Percentiles rank a stretch among this genome's conserved stretches.
Conservation (phyloP, 805 yeast genomes). For the Pichia gijzeniarum region DNA sequence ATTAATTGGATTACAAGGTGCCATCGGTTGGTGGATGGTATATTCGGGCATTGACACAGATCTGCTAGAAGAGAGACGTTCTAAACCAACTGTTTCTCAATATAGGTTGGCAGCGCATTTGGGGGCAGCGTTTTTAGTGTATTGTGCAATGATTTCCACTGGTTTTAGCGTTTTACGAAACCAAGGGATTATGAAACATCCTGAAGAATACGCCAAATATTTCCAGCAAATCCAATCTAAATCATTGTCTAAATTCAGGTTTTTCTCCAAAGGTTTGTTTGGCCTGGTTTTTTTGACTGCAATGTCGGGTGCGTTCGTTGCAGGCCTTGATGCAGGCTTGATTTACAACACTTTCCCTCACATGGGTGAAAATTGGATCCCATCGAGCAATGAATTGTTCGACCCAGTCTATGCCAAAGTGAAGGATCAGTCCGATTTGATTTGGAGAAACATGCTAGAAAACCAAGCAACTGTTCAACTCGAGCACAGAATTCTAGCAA, state of each 20-base stretch:
- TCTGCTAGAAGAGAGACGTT: constrained; percentile 66
- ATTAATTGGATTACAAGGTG: constrained; percentile 87
- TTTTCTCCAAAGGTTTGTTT: constrained; percentile 48
- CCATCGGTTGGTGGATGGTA: constrained; percentile 99
- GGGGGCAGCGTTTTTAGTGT: constrained; percentile 85
- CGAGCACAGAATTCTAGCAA: constrained; percentile 81
- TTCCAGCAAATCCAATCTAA: constrained; percentile 60
- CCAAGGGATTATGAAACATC: constrained; percentile 58
- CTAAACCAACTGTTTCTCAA: constrained; percentile 97
- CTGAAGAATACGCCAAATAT: constrained; percentile 46
- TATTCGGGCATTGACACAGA: constrained; percentile 85
- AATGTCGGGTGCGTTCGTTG: constrained; percentile 97
- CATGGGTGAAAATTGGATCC: constrained; percentile 84
- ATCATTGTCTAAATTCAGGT: constrained; percentile 50
- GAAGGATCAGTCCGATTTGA: constrained; percentile 60
- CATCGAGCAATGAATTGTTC: constrained; percentile 72
- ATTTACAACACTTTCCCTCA: constrained; percentile 94
- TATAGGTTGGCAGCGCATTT: constrained; percentile 90
- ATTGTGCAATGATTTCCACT: constrained; percentile 84
- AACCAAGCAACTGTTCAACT: constrained; percentile 95
- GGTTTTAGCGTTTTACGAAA: constrained; percentile 82
- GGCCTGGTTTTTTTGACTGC: constrained; percentile 80
- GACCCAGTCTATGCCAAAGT: constrained; percentile 65
- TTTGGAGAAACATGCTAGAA: constrained; percentile 91
- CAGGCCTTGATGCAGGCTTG: constrained; percentile 96